Conservation (phyloP, 805 yeast genomes). For the Wickerhamomyces alni region DNA sequence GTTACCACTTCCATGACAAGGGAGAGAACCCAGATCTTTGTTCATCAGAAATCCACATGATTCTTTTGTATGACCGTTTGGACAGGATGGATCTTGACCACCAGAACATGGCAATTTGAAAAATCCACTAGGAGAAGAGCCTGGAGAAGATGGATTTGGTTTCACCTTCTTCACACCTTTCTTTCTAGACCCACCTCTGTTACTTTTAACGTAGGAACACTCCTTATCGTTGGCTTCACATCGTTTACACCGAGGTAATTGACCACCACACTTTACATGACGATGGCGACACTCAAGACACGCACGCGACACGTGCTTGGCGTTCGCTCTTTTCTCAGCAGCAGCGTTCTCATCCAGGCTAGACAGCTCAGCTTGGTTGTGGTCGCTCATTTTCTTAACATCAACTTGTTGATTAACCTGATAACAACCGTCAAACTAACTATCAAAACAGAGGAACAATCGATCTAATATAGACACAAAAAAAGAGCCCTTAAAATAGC, state of each 20-base stretch:
- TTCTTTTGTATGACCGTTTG: slow-evolving; percentile 18
- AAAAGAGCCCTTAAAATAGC: no score
- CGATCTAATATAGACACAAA: no score
- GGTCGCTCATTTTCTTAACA: no score
- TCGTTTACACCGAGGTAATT: slow-evolving; percentile 37
- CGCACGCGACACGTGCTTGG: slow-evolving; percentile 41
- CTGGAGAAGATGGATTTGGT: not conserved
- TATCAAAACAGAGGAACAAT: no score
- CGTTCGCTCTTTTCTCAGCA: slow-evolving; percentile 10
- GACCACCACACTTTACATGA: slow-evolving; percentile 47
- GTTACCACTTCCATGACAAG: slow-evolving; percentile 11
- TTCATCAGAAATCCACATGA: slow-evolving; percentile 17
- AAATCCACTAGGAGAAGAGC: not conserved
- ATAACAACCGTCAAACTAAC: no score
- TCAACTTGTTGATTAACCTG: no score
- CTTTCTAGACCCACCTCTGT: slow-evolving; percentile 48
- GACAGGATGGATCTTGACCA: slow-evolving; percentile 9
- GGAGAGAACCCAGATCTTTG: slow-evolving; percentile 12
- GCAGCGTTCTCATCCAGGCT: not conserved
- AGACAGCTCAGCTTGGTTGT: no score
- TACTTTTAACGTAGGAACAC: slow-evolving; percentile 45
- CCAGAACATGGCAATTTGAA: slow-evolving; percentile 17
- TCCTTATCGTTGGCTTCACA: slow-evolving; percentile 29
- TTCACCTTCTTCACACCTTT: slow-evolving; percentile 35
- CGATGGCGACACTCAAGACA: slow-evolving; percentile 46